These are phyloP conservation scores for Aurinia saxatilis DNA, from an alignment of 345 rosid genomes.

Conservation along the genomic window DNA sequence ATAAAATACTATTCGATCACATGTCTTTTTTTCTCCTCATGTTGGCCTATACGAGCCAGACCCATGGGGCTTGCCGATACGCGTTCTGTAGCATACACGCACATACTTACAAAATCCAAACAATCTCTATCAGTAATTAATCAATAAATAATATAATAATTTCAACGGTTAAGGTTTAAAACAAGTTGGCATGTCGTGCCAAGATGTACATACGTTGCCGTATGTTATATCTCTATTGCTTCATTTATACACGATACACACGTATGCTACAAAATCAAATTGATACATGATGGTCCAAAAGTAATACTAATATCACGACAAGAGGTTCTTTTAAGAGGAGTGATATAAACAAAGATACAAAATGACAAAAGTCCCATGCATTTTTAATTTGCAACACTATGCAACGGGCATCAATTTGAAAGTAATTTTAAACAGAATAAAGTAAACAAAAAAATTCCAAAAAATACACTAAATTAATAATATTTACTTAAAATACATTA, in stretches of 20 bases:
- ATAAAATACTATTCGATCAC: too few relatives aligned
- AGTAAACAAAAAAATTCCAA: too few relatives aligned
- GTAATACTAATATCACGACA: background rate
- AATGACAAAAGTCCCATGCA: background rate
- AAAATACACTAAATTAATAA: too few relatives aligned
- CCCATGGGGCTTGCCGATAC: too few relatives aligned
- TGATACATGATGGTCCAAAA: conserved; percentile 5
- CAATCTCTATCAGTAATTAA: background rate
- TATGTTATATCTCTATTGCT: background rate
- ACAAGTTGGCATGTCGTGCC: background rate
- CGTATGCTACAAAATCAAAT: background rate
- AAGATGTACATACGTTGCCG: background rate
- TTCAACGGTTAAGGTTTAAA: background rate
- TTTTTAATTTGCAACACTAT: background rate
- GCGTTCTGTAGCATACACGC: background rate
- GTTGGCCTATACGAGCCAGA: too few relatives aligned
- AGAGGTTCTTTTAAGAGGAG: background rate
- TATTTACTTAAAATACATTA: too few relatives aligned
- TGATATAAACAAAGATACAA: background rate
- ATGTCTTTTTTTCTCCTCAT: too few relatives aligned
- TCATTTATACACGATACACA: background rate
- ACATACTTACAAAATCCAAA: background rate
- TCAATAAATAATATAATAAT: background rate
- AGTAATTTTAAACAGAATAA: too few relatives aligned
- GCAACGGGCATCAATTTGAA: too few relatives aligned